Percentiles rank a stretch among this genome's conserved stretches.
phyloP scores from a whole-genome alignment of 371 early-diverging fungal species.

The Smittium culicis region DNA sequence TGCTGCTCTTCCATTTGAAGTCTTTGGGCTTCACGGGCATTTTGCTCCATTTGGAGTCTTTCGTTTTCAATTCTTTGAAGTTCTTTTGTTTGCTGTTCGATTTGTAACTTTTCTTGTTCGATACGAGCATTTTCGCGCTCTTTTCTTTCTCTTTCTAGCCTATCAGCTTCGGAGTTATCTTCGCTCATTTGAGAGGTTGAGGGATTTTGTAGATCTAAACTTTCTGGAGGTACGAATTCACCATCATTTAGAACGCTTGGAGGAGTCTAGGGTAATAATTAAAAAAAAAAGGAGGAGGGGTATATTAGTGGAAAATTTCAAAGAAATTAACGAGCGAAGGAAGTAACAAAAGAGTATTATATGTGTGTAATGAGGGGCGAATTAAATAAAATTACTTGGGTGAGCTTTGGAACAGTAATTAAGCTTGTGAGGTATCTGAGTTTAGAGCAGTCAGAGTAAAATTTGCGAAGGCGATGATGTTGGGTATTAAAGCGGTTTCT shows the following conservation, averaged over 20 bases:
- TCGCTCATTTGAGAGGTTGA: constrained; percentile 13
- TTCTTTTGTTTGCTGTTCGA: constrained; percentile 36
- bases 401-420: constrained; percentile 77
- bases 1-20: constrained; percentile 42
- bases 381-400: constrained; percentile 24
- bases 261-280: constrained; percentile 37
- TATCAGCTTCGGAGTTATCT: constrained; percentile 41
- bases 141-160: constrained; percentile 41
- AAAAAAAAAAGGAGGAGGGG: too few relatives aligned
- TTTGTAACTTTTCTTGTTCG: constrained; percentile 44
- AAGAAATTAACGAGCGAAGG: constrained; percentile 3
- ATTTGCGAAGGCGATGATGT: constrained; percentile 72
- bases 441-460: constrained; percentile 82
- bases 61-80: constrained; percentile 9
- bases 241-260: constrained; percentile 47
- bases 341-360: constrained; percentile 1
- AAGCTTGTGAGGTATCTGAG: constrained; percentile 82
- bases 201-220: constrained; percentile 19
- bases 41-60: not conserved
- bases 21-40: constrained; percentile 38
- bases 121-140: constrained; percentile 39
- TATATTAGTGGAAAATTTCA: not conserved
- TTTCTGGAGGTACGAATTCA: constrained; percentile 24
- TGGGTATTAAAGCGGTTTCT: constrained; percentile 69
- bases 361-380: not conserved